These are phyloP conservation scores for Trypanosoma lewisi DNA, from an alignment of 208 protist species.

Conservation along the genomic window DNA sequence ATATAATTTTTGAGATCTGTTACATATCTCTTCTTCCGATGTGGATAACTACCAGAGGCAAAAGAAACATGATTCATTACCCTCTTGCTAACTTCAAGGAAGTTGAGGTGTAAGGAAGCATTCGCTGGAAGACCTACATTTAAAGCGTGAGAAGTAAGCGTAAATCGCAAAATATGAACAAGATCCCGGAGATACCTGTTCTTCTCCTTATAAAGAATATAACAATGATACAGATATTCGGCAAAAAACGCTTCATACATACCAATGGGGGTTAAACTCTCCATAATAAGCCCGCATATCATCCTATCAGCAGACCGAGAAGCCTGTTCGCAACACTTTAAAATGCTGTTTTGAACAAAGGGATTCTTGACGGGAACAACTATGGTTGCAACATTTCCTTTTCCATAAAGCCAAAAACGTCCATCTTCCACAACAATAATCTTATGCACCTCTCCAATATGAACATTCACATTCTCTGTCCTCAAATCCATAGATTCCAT, in stretches of 20 bases:
- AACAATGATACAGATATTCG: conserved; percentile 21
- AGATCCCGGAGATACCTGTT: conserved; percentile 9
- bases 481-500: not conserved
- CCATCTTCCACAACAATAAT: conserved; percentile 10
- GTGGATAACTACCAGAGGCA: not conserved
- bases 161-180: conserved; percentile 13
- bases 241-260: conserved; percentile 20
- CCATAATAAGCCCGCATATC: not conserved
- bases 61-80: not conserved
- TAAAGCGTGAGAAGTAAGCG: conserved; percentile 12
- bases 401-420: conserved; percentile 21
- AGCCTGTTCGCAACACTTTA: conserved; percentile 21
- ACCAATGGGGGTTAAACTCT: not conserved
- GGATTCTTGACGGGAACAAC: conserved; percentile 16
- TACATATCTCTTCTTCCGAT: not conserved
- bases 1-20: not conserved
- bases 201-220: not conserved
- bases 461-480: not conserved
- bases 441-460: conserved; percentile 18
- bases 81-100: conserved; percentile 1
- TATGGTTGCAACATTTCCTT: conserved; percentile 19
- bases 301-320: not conserved
- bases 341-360: not conserved
- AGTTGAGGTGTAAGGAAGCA: conserved; percentile 5
- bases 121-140: not conserved